Base-by-base conservation (phyloP, 2,329 filamentous ascomycete species). In the Fusarium verrucosum region DNA sequence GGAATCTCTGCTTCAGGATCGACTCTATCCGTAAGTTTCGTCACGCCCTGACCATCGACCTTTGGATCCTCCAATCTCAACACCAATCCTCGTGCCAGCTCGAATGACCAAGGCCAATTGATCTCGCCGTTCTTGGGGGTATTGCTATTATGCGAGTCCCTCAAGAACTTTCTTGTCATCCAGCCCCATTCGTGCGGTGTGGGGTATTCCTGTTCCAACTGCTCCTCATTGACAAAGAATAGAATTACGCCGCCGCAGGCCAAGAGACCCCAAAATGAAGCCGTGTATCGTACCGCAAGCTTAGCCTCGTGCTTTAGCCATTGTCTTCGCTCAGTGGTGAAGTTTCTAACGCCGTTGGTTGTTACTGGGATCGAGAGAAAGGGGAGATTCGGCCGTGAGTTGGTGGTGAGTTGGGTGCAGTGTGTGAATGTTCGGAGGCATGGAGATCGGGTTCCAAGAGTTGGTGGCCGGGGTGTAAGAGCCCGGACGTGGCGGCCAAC, bases 161-260 rank as follows among this genome's bases (percentile, higher is more conserved):
- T 85, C 62, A 91, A 83, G 35, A 83, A 81, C 77, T 90, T 86
- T 22, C 92, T 83, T 41, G 90, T 92, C 65, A 87, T 78, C 75
- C 88, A 90, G 0, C 81, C 81, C 92, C 94, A 97, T 74, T 96
- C 94, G 23, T 86, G 84, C 2, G 94, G 94, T 2, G 92, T 94
- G 0, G 93, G 93, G 74, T 89, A 92, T 49, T 85, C 81, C 43
- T 89, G 84, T 78, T 97, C 93, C 40, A 92, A 81, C 59, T 83
- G 80, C 76, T 96, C 92, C 71, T 94, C 89, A 72, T 90, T 83
- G 32, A 92, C 74, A 16, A 89, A 89, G 63, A 88, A 86, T 65
- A 84, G 83, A 35, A 88, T 85, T 10, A 90, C 79, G 35, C 86
- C 79, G 37, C 87, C 76, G 58, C 89, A 84, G 40, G 84, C 79